Percentiles rank a stretch among this genome's conserved stretches.
phyloP scores from a whole-genome alignment of 2,329 filamentous ascomycete genomes.

The Trichoderma semiorbis region DNA sequence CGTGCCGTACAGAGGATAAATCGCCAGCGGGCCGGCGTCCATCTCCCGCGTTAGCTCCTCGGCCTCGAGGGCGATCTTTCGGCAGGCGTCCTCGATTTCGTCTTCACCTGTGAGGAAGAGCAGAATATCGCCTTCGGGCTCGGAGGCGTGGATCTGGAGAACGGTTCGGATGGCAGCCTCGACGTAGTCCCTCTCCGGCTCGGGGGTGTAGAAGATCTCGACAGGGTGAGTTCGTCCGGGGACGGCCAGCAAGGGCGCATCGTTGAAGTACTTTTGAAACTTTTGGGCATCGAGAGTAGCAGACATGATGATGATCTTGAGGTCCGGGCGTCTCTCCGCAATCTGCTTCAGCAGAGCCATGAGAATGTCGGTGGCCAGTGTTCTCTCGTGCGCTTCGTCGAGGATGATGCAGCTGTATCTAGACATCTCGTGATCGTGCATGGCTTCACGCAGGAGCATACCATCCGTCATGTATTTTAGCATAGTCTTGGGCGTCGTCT shows the following conservation, averaged over 20 bases:
- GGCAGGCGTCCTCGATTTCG: constrained; percentile 93
- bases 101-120: constrained; percentile 97
- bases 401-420: constrained; percentile 98
- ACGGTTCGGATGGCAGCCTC: constrained; percentile 94
- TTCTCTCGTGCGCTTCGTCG: constrained; percentile 97
- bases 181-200: constrained; percentile 94
- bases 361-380: constrained; percentile 92
- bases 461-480: constrained; percentile 99
- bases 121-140: constrained; percentile 87
- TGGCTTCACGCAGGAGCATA: constrained; percentile 94
- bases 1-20: constrained; percentile 92
- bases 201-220: constrained; percentile 97
- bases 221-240: constrained; percentile 94
- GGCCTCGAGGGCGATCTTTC: constrained; percentile 85
- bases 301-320: constrained; percentile 99
- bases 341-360: constrained; percentile 96
- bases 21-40: constrained; percentile 81
- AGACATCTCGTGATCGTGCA: constrained; percentile 88
- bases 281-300: constrained; percentile 96
- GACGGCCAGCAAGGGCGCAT: constrained; percentile 88
- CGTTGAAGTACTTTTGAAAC: constrained; percentile 95
- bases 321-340: constrained; percentile 72
- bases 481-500: constrained; percentile 80
- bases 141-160: constrained; percentile 90
- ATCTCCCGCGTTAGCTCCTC: constrained; percentile 91